Base-by-base conservation (phyloP, 176 grass and related monocot species). In the Elaeis guineensis region DNA sequence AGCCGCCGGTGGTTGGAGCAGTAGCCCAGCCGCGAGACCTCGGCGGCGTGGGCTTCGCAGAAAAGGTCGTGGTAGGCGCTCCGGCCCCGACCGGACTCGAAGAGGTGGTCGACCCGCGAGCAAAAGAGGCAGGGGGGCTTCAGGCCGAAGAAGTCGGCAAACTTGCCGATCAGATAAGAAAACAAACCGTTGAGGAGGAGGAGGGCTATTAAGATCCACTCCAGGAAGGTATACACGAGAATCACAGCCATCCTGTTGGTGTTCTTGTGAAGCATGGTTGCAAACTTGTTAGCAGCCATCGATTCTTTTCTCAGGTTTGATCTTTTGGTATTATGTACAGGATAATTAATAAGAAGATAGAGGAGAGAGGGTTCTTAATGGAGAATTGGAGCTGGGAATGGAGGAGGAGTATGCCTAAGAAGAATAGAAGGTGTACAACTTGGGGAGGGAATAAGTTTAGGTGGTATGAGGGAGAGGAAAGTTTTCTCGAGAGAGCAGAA, bases 141-240 rank as follows among this genome's bases (percentile, higher is more conserved):
- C 12, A 98, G 79, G 53, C 82, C 77, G 63, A 85, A 98, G 82
- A 80, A 83, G 75, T 84, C 71, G 22, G 93, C 93, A 57, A 98
- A 98, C 24, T 67, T 58, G 50, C 81, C 79, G 55, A 92, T 92
- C 70, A 98, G 60, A 76, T 83, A 77, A 64, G 88, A 89, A 73
- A 98, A 89, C 24, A 98, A 63, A 50, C 93, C 88, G 67, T 98
- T 89, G 77, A 86, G 73, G 62, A 98, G 81, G 73, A 98, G 93
- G 50, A 98, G 84, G 66, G 63, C 73, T 58, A 98, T 98, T 25
- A 98, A 85, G 67, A 88, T 83, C 93, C 93, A 98, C 63, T 98
- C 93, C 25, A 98, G 82, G 72, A 98, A 66, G 54, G 88, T 78
- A 79, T 89, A 67, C 23, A 83, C 60, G 44, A 98, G 87, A 61